Evolutionary conservation across 73 alveolate genomes (phyloP), one percentile per base, ranked within the genome.

Genomic region (Blepharisma japonicum): DNA sequence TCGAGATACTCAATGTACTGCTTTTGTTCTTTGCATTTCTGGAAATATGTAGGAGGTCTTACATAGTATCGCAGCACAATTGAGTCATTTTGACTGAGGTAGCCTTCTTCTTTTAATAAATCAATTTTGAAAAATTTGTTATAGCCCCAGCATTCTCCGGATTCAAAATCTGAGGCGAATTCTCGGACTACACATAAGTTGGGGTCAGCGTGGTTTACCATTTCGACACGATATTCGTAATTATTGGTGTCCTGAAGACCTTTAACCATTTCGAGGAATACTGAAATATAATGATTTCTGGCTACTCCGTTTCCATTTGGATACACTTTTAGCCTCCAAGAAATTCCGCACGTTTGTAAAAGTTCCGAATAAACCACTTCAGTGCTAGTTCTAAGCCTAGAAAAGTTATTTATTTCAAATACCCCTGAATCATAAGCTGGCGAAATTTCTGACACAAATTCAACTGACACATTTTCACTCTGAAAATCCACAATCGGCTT

Each of bases 121-220:
- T 92, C 95, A 5, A 95, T 81, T 77, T 93, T 82, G 86, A 83
- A 96, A 79, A 96, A 96, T 55, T 96, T 82, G 83, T 96, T 94
- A 80, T 96, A 96, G 6, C 99, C 99, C 98, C 99, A 96, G 85
- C 99, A 96, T 85, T 96, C 99, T 6, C 98, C 98, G 51, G 91
- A 94, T 68, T 94, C 97, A 80, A 96, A 96, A 74, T 96, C 98
- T 7, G 98, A 89, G 55, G 97, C 71, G 83, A 90, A 96, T 82
- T 96, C 99, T 77, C 96, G 87, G 25, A 83, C 78, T 47, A 91
- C 85, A 42, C 85, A 72, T 56, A 32, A 80, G 66, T 23, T 45
- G 46, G 93, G 92, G 81, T 90, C 89, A 54, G 71, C 76, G 47
- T 81, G 79, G 77, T 92, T 94, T 54, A 91, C 72, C 97, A 96